phyloP scores from a whole-genome alignment of 2,329 filamentous ascomycete species.

The Chaetomiaceae sp. region DNA sequence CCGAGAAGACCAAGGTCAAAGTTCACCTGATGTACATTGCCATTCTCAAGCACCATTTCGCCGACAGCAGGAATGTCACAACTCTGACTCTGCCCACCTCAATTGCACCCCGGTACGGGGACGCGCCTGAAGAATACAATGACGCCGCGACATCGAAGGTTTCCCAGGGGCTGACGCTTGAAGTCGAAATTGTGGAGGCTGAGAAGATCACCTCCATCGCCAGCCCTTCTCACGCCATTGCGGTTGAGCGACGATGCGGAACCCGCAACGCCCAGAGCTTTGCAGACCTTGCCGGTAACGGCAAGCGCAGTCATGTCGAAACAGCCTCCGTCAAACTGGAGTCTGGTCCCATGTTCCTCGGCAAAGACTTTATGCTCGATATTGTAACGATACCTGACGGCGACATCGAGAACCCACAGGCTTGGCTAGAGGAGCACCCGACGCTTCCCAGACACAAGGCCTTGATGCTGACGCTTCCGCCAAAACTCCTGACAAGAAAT shows the following conservation, averaged over 20 bases:
- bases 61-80: slow-evolving; percentile 18
- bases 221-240: slow-evolving; percentile 25
- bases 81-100: slow-evolving; percentile 28
- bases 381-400: slow-evolving; percentile 19
- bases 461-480: slow-evolving; percentile 29
- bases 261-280: slow-evolving; percentile 14
- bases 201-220: slow-evolving; percentile 15
- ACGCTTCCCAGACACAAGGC: slow-evolving; percentile 24
- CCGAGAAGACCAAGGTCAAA: slow-evolving; percentile 25
- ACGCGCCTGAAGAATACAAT: slow-evolving; percentile 18
- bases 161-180: slow-evolving; percentile 14
- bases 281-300: slow-evolving; percentile 17
- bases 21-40: slow-evolving; percentile 27
- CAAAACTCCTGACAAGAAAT: slow-evolving; percentile 14
- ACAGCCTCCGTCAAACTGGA: slow-evolving; percentile 5
- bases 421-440: slow-evolving; percentile 29
- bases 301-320: background rate
- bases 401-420: slow-evolving; percentile 17
- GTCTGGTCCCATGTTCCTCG: slow-evolving; percentile 15
- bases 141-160: slow-evolving; percentile 7
- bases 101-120: slow-evolving; percentile 29
- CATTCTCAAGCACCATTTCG: slow-evolving; percentile 26
- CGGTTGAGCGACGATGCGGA: slow-evolving; percentile 14
- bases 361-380: slow-evolving; percentile 29
- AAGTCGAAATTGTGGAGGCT: slow-evolving; percentile 6